Conservation (phyloP, 73 alveolate species). For the Uronychia binucleata region DNA sequence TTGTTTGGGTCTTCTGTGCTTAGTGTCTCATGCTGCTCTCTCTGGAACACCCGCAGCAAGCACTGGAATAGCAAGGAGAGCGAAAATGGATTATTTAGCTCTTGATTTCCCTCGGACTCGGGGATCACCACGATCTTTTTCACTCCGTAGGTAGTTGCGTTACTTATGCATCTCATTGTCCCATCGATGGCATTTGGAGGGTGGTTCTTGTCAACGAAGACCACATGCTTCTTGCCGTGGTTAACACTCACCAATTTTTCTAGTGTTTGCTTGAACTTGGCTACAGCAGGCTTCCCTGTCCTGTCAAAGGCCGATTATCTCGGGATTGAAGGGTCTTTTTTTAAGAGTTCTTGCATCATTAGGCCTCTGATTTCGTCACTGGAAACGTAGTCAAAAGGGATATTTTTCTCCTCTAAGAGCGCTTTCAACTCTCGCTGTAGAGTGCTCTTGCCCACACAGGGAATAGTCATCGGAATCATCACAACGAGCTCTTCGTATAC, state of each 20-base stretch:
- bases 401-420: neutral
- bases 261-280: constrained; percentile 34
- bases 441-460: neutral
- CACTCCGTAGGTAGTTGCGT: neutral
- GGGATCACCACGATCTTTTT: neutral
- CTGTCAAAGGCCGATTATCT: constrained; percentile 77
- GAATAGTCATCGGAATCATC: neutral
- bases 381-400: constrained; percentile 4
- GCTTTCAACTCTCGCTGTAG: neutral
- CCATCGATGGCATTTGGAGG: constrained; percentile 85
- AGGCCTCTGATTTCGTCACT: constrained; percentile 79
- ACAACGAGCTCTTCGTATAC: too few species aligned
- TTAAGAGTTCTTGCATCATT: constrained; percentile 65
- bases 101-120: neutral
- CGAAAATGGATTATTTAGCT: neutral
- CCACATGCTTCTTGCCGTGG: constrained; percentile 22
- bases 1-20: constrained; percentile 33
- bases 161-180: constrained; percentile 65
- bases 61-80: constrained; percentile 15
- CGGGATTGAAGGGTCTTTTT: constrained; percentile 56
- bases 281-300: constrained; percentile 74
- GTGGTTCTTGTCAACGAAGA: constrained; percentile 88
- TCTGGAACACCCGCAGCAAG: constrained; percentile 35
- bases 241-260: constrained; percentile 17
- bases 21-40: constrained; percentile 60